phyloP scores from a whole-genome alignment of 2,329 filamentous ascomycete species.

The Fulvia fulva region DNA sequence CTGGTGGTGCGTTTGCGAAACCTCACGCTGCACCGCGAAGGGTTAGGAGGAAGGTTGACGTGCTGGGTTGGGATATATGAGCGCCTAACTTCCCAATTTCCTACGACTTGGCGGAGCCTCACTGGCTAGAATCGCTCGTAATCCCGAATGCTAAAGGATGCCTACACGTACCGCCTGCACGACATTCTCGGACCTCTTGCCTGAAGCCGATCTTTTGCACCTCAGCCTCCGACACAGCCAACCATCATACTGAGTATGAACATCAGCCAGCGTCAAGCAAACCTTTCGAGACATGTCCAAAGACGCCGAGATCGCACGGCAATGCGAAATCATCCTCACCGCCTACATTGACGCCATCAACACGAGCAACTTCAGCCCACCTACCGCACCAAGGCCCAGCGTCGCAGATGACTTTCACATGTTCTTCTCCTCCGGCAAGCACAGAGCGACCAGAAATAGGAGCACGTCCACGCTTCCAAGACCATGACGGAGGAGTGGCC shows the following conservation, averaged over 20 bases:
- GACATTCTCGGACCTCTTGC: too few relatives aligned
- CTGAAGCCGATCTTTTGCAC: too few relatives aligned
- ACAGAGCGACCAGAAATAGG: background rate
- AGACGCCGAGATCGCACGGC: background rate
- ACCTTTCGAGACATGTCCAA: background rate
- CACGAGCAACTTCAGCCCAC: background rate
- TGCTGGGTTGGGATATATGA: conserved; percentile 1
- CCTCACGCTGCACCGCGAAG: too few relatives aligned
- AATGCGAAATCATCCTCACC: background rate
- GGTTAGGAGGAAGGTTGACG: background rate
- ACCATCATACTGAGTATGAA: too few relatives aligned
- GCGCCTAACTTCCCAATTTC: too few relatives aligned
- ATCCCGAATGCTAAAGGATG: too few relatives aligned
- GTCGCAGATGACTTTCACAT: background rate
- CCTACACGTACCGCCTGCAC: too few relatives aligned
- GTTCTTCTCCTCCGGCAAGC: background rate
- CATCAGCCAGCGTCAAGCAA: too few relatives aligned
- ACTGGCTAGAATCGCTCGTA: too few relatives aligned
- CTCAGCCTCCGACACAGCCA: too few relatives aligned
- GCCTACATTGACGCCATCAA: background rate
- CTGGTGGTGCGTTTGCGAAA: conserved; percentile 1
- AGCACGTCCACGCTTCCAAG: background rate
- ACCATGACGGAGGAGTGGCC: background rate
- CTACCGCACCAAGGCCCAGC: background rate
- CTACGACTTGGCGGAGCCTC: too few relatives aligned